Evolutionary conservation across 108 stramenopile species (phyloP), one percentile per base, ranked within the genome.

Genomic region (Skeletonema marinoi): DNA sequence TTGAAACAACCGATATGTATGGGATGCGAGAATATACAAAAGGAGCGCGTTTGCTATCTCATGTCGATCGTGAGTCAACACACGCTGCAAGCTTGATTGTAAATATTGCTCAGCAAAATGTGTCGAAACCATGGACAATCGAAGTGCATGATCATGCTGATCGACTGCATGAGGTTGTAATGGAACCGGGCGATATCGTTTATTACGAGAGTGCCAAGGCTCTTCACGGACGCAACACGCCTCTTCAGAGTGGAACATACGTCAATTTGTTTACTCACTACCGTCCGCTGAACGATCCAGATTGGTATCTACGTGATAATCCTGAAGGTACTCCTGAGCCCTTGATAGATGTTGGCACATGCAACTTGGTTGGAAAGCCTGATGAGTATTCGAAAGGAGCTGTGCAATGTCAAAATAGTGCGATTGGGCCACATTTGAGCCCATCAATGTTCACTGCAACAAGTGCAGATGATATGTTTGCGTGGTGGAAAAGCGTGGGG

Each of bases 251-350:
- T 19, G 85, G 79, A 11, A 78, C 68, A 16, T 98, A 92, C 71
- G 83, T 87, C 48, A 97, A 95, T 73, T 32, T 98, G 3, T 98
- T 98, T 78, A 93, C 95, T 10, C 97, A 98, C 71, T 98, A 96
- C 77, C 87, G 93, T 0, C 96, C 96, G 6, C 76, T 78, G 25
- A 86, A 65, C 12, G 88, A 92, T 74, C 82, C 81, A 14, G 31
- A 81, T 14, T 89, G 89, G 89, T 86, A 76, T 69, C 42, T 54
- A 30, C 81, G 86, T 67, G 81, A 83, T 11, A 92, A 90, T 70
- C 79, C 87, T 25, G 78, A 83, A 51, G 90, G 86, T 4, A 86
- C 86, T 38, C 90, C 90, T 0, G 84, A 87, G 69, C 86, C 91
- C 41, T 70, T 88, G n/a, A 63, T 87, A 48, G 88, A 85, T 60